These are phyloP conservation scores for Curvularia eragrostidis DNA, from an alignment of 2,329 filamentous ascomycete genomes.

Conservation along the genomic window DNA sequence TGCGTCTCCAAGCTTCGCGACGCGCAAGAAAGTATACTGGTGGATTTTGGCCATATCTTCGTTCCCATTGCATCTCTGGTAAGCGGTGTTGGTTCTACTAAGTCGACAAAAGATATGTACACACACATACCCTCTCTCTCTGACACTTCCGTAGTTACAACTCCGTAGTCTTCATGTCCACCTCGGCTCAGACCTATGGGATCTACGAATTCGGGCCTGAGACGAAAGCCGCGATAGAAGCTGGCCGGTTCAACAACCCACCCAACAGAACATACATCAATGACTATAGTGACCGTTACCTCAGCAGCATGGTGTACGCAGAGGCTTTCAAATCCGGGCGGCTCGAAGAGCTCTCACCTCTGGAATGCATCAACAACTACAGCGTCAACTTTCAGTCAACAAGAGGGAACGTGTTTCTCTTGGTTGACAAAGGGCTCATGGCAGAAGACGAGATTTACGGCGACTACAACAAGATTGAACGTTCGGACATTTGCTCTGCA, in stretches of 20 bases:
- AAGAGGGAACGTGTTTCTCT: conserved; percentile 22
- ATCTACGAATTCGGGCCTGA: conserved; percentile 7
- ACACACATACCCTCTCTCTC: not conserved
- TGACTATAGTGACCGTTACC: not conserved
- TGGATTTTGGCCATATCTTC: conserved; percentile 21
- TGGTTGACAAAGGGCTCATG: conserved; percentile 10
- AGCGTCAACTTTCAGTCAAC: conserved; percentile 17
- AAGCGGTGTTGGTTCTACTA: conserved; percentile 1
- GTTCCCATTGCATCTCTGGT: conserved; percentile 29
- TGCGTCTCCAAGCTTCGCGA: not conserved
- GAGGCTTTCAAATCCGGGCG: not conserved
- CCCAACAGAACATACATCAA: not conserved
- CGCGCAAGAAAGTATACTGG: conserved; percentile 21
- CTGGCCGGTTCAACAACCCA: conserved; percentile 12
- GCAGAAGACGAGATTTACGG: not conserved
- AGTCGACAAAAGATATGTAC: not conserved
- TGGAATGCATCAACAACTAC: conserved; percentile 28
- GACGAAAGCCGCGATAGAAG: conserved; percentile 15
- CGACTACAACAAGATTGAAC: not conserved
- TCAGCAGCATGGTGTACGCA: not conserved
- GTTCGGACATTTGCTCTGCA: not conserved
- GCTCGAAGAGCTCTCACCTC: conserved; percentile 8
- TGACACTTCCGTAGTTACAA: conserved; percentile 29
- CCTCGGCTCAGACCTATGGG: conserved; percentile 23
- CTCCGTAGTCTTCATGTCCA: conserved; percentile 32